Evolutionary conservation across 1,284 basidiomycete genomes (phyloP).

Genomic region (Tremellales sp.): DNA sequence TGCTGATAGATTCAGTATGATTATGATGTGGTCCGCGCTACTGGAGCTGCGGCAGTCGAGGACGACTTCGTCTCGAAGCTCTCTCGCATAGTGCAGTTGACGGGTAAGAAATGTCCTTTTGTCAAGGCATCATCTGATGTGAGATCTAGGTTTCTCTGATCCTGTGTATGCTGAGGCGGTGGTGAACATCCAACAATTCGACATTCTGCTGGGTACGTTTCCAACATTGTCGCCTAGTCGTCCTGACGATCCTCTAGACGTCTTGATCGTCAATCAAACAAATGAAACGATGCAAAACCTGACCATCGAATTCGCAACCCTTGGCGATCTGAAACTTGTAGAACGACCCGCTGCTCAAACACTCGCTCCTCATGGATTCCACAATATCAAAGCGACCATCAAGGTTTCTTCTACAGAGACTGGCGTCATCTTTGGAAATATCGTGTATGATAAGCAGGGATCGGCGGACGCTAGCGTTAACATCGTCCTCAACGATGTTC

Average conservation of each 20-base stretch:
- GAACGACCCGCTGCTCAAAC: conserved; percentile 92
- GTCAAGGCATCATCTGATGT: conserved; percentile 2
- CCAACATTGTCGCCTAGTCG: conserved; percentile 5
- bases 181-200: conserved; percentile 97
- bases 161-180: conserved; percentile 98
- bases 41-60: conserved; percentile 73
- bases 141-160: conserved; percentile 90
- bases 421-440: conserved; percentile 80
- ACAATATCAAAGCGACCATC: conserved; percentile 97
- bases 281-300: conserved; percentile 92
- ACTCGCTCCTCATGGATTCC: conserved; percentile 93
- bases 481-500: conserved; percentile 90
- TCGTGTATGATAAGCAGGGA: conserved; percentile 90
- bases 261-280: conserved; percentile 96
- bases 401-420: conserved; percentile 97
- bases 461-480: conserved; percentile 70
- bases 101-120: conserved; percentile 56
- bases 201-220: conserved; percentile 76
- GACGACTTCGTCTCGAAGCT: conserved; percentile 98
- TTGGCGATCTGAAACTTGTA: conserved; percentile 95
- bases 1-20: conserved; percentile 61
- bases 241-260: conserved; percentile 56
- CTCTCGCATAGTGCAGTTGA: conserved; percentile 90
- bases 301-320: conserved; percentile 93
- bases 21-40: conserved; percentile 84